Evolutionary conservation across 495 filamentous ascomycete species (phyloP).

Genomic region (Gamarada debralockiae): DNA sequence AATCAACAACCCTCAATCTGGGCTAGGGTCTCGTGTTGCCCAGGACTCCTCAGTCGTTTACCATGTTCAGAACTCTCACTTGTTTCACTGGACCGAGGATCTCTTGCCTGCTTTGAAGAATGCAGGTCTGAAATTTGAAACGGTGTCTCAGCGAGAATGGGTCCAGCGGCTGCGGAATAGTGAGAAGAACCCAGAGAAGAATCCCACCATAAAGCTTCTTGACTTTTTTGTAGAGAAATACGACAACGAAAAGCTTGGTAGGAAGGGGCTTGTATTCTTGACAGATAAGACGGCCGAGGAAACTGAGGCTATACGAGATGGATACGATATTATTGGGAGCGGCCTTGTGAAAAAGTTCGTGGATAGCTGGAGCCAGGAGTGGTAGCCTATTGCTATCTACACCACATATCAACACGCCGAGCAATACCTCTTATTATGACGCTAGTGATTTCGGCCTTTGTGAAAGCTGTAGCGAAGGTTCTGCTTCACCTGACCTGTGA

Average conservation of each 20-base stretch:
- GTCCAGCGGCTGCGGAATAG: conserved; percentile 31
- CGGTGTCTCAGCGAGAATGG: conserved; percentile 39
- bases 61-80: conserved; percentile 39
- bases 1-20: conserved; percentile 1
- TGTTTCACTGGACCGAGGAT: conserved; percentile 38
- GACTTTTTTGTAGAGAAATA: conserved; percentile 38
- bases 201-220: conserved; percentile 40
- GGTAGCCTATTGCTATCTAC: too few species aligned
- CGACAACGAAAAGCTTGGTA: conserved; percentile 22
- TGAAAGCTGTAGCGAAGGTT: too few species aligned
- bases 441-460: too few species aligned
- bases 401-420: too few species aligned
- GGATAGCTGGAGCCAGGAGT: conserved; percentile 25
- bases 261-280: conserved; percentile 12
- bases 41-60: conserved; percentile 26
- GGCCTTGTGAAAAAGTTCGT: conserved; percentile 27
- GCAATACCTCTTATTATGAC: too few species aligned
- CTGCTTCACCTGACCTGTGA: too few species aligned
- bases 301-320: conserved; percentile 16
- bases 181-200: conserved; percentile 29
- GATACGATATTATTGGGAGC: conserved; percentile 23
- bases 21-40: background rate
- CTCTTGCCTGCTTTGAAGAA: conserved; percentile 33
- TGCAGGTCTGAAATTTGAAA: conserved; percentile 33
- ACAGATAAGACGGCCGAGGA: conserved; percentile 20